Percentiles rank a stretch among this genome's conserved stretches.
Evolutionary conservation across 2,329 filamentous ascomycete species (phyloP).

Genomic region (Monosporascus sp.): DNA sequence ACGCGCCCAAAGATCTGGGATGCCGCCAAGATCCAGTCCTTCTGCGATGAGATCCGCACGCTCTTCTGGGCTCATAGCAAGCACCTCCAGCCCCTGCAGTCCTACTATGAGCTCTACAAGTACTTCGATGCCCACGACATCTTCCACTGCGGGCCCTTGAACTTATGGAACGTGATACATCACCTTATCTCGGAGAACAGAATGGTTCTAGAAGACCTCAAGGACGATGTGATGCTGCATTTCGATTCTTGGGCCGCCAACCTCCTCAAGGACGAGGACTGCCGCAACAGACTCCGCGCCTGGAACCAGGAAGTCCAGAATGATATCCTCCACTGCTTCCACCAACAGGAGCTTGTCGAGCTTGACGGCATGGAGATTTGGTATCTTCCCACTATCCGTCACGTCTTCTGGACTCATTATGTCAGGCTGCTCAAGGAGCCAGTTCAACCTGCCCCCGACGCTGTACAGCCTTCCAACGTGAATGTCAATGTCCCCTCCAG

Average conservation of each 20-base stretch:
- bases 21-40: conserved; percentile 28
- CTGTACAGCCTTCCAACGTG: neutral
- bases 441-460: neutral
- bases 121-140: conserved; percentile 46
- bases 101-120: conserved; percentile 38
- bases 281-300: conserved; percentile 9
- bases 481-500: neutral
- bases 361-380: conserved; percentile 10
- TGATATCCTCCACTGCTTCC: conserved; percentile 15
- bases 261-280: conserved; percentile 4
- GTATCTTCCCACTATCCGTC: conserved; percentile 10
- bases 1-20: conserved; percentile 26
- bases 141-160: conserved; percentile 41
- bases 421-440: conserved; percentile 6
- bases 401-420: conserved; percentile 9
- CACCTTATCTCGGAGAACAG: conserved; percentile 37
- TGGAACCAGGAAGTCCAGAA: conserved; percentile 10
- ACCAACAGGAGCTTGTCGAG: conserved; percentile 6
- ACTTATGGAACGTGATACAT: conserved; percentile 43
- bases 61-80: conserved; percentile 8
- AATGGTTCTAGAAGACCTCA: conserved; percentile 23
- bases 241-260: conserved; percentile 14
- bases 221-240: conserved; percentile 16
- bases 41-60: conserved; percentile 12
- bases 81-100: conserved; percentile 10